Base-by-base conservation (phyloP, 139 green algal genomes). In the Chlamydomonas eustigma region DNA sequence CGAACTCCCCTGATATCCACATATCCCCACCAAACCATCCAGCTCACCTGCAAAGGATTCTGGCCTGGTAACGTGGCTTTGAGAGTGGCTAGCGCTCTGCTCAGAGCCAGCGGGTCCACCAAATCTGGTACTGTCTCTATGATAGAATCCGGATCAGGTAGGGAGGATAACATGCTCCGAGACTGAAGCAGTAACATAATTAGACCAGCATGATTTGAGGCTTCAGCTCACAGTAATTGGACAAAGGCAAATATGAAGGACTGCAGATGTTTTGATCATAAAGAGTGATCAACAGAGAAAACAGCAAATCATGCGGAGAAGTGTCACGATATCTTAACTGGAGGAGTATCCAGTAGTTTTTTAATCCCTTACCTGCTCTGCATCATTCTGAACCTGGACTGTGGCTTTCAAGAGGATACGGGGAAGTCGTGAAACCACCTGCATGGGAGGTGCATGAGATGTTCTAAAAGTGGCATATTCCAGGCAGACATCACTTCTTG, bases 71-170 rank as follows among this genome's bases (percentile, higher is more conserved):
- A 73, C 31, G 78, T 51, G 5, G 37, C 18, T 3, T 69, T 34
- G 51, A 88, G 71, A 4, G 78, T 58, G 3, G 64, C 70, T 28
- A 88, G 77, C 3, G 77, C 75, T 33, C 80, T 71, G 1, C 39
- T 31, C 3, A 88, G 80, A 8, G 77, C 51, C 2, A 44, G 30
- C 0, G 84, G 84, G 67, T 83, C 74, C 38, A 86, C 35, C 5
- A 88, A 73, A 44, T 84, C 76, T 2, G 84, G 84, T 3, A 82
- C 74, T 1, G 80, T 72, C 2, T 84, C 58, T 22, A 88, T 76
- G 63, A 88, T 80, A 37, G 80, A 64, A 50, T 81, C 77, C n/a
- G 80, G 37, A 64, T 83, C 68, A 36, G 80, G 35, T 0, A 80
- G 63, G 3, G 18, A 37, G 33, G 75, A 71, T 68, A 88, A 71